Evolutionary conservation across 2,329 filamentous ascomycete genomes (phyloP).

Genomic region (Trichophyton schoenleinii): DNA sequence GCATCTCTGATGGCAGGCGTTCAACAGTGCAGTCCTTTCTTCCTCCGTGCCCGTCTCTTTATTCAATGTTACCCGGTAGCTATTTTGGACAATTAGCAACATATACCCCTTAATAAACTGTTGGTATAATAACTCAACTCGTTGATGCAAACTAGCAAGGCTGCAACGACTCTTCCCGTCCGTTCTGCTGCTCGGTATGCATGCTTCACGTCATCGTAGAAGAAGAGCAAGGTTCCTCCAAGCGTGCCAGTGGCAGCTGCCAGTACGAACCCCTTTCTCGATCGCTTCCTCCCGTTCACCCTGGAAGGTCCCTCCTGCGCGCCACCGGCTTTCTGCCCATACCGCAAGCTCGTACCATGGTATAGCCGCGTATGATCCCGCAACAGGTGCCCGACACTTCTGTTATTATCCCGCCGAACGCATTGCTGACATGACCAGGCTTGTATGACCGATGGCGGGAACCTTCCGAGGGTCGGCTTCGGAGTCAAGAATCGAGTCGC

Average conservation of each 20-base stretch:
- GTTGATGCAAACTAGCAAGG: conserved; percentile 71
- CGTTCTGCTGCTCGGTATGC: conserved; percentile 63
- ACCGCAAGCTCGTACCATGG: background rate
- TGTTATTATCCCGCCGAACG: background rate
- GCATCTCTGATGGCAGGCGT: conserved; percentile 82
- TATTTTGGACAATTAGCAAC: conserved; percentile 27
- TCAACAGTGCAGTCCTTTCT: conserved; percentile 56
- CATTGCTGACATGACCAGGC: background rate
- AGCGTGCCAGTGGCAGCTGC: conserved; percentile 26
- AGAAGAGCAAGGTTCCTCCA: conserved; percentile 35
- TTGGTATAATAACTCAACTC: conserved; percentile 49
- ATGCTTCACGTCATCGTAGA: conserved; percentile 59
- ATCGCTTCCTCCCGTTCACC: conserved; percentile 5
- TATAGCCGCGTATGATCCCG: background rate
- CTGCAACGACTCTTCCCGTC: conserved; percentile 62
- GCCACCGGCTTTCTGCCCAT: background rate
- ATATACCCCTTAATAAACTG: background rate
- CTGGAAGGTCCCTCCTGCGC: background rate
- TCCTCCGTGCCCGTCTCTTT: conserved; percentile 46
- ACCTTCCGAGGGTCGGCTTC: background rate
- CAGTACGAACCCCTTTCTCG: conserved; percentile 22
- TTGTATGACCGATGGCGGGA: background rate
- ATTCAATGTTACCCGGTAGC: conserved; percentile 78
- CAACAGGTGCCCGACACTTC: background rate
- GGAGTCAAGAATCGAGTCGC: background rate